Evolutionary conservation across 2,329 filamentous ascomycete species (phyloP), one percentile per base, ranked within the genome.

Genomic region (Colletotrichum melonis): DNA sequence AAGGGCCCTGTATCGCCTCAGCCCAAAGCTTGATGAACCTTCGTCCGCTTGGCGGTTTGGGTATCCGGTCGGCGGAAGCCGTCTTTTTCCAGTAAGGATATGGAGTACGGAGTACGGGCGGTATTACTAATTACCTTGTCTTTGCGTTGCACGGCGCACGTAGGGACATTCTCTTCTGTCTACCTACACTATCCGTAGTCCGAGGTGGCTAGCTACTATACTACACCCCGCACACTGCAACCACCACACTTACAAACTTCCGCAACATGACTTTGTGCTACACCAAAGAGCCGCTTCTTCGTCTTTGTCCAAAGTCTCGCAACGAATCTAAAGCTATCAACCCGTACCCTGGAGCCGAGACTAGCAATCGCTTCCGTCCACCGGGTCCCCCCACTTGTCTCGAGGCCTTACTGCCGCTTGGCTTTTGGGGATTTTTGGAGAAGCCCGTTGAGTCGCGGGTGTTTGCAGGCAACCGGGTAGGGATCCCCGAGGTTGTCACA

Each of bases 401-500:
- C 63, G 26, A 56, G 49, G 57, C 69, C n/a, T 38, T n/a, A 24
- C 38, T 54, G 35, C 35, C 32, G 54, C 69, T 35, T 52, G 35
- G 35, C 55, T 38, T 24, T 59, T 60, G 63, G 63, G 49, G 55
- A 35, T 58, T 60, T 59, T 60, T 59, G 65, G 58, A 69, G 69
- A 58, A 55, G n/a, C 49, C 19, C 26, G 65, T 46, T 35, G 62
- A 35, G 32, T 35, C 32, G 11, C 32, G 32, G 26, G n/a, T 22
- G 16, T 54, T 64, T 26, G 32, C 46, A 59, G 59, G 24, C 35
- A 38, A 54, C 22, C 42, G 59, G 38, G 55, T 49, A 70, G 32
- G 70, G 67, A 28, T 57, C 60, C 60, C 67, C 52, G 54, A 65
- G 22, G 66, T 55, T 73, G 66, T 73, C 70, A 73, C 54, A 55